phyloP scores from a whole-genome alignment of 805 yeast genomes.

The Metschnikowia proteae region DNA sequence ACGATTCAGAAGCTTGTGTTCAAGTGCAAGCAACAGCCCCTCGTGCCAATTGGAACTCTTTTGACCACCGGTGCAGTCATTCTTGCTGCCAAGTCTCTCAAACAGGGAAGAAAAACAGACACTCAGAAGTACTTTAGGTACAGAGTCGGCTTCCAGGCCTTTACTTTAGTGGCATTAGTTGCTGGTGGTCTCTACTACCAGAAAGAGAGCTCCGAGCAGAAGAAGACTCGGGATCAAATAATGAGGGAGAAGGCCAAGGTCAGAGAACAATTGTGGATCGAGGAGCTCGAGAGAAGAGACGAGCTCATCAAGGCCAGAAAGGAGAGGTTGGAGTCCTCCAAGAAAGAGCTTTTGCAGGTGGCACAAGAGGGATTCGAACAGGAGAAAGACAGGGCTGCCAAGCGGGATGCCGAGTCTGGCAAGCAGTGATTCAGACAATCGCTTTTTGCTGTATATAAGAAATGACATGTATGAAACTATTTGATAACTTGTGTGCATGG shows the following conservation, averaged over 20 bases:
- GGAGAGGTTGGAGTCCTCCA: slow-evolving; percentile 57
- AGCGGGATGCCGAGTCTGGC: not conserved
- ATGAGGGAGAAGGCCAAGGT: slow-evolving; percentile 74
- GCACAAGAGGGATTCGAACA: slow-evolving; percentile 33
- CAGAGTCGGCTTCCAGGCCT: slow-evolving; percentile 84
- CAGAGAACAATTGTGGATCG: slow-evolving; percentile 86
- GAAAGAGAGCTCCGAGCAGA: slow-evolving; percentile 40
- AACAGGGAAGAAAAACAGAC: slow-evolving; percentile 63
- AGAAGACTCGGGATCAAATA: slow-evolving; percentile 51
- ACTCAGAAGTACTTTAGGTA: slow-evolving; percentile 88
- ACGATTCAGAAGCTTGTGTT: slow-evolving; percentile 54
- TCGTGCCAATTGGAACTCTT: slow-evolving; percentile 79
- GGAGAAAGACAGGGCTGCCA: slow-evolving; percentile 9
- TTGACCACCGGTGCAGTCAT: slow-evolving; percentile 78
- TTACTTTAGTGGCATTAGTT: slow-evolving; percentile 77
- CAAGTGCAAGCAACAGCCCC: slow-evolving; percentile 79
- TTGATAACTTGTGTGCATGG: not conserved
- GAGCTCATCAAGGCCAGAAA: slow-evolving; percentile 63
- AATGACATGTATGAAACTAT: not conserved
- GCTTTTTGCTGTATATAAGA: not conserved
- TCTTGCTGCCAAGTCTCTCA: slow-evolving; percentile 72
- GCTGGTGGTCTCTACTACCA: slow-evolving; percentile 75
- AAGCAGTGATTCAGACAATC: not conserved
- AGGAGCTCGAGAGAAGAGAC: slow-evolving; percentile 85
- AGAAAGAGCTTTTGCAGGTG: slow-evolving; percentile 36